Evolutionary conservation across 106 monocot species (phyloP).

Genomic region (Acanthochlamys bracteata): DNA sequence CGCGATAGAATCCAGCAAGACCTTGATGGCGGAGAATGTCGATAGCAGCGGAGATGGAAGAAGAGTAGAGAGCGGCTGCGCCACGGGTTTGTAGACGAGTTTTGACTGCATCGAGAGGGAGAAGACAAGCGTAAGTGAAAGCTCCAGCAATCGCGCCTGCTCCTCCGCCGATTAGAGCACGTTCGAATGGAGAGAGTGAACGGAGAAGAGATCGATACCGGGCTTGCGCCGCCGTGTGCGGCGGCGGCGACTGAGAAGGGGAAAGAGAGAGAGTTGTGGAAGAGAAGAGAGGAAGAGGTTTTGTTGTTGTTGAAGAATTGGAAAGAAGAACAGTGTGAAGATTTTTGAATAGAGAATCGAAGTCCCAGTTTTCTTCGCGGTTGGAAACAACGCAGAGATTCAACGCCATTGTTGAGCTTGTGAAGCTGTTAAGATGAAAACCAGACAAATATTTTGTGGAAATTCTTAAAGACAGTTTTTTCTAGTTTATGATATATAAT

Average conservation of each 20-base stretch:
- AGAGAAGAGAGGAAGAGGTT: constrained; percentile 14
- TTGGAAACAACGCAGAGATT: too few relatives aligned
- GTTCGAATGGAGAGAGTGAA: constrained; percentile 34
- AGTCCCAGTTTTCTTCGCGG: constrained; percentile 23
- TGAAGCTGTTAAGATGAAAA: too few relatives aligned
- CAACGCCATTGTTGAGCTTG: too few relatives aligned
- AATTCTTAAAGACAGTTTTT: too few relatives aligned
- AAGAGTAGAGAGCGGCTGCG: constrained; percentile 45
- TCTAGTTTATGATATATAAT: too few relatives aligned
- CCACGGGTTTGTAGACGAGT: constrained; percentile 80
- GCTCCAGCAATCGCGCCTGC: constrained; percentile 87
- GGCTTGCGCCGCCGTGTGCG: too few relatives aligned
- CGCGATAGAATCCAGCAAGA: constrained; percentile 80
- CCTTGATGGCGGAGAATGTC: constrained; percentile 68
- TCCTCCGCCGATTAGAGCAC: constrained; percentile 49
- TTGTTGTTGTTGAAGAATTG: too few relatives aligned
- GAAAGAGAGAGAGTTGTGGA: constrained; percentile 9
- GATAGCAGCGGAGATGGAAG: constrained; percentile 48
- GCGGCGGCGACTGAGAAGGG: not conserved
- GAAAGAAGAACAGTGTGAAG: constrained; percentile 34
- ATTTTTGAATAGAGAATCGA: constrained; percentile 26
- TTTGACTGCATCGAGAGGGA: constrained; percentile 91
- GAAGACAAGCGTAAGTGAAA: constrained; percentile 91
- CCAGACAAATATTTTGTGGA: too few relatives aligned
- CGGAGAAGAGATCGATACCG: too few relatives aligned